Conservation (phyloP, 257 asterid species). For the Solanum verrucosum region DNA sequence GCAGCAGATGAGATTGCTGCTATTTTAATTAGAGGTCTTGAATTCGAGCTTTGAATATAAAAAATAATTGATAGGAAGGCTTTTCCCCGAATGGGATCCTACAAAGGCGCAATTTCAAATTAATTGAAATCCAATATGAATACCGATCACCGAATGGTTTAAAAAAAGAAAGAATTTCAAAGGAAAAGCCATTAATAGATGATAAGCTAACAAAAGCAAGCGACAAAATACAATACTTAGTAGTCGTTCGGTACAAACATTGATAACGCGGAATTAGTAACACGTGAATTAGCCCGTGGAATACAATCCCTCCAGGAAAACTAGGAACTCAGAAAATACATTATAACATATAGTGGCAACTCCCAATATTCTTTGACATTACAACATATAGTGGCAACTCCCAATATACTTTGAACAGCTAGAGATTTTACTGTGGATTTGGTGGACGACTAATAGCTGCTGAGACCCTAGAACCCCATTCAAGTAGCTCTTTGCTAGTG, state of each 20-base stretch:
- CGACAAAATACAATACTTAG: neutral
- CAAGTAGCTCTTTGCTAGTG: constrained; percentile 79
- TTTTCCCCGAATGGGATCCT: no score
- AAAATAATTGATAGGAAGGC: no score
- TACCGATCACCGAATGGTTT: no score
- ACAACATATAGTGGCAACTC: neutral
- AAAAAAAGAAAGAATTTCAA: no score
- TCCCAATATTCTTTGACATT: neutral
- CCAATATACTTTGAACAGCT: neutral
- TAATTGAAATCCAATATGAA: no score
- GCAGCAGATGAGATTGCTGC: no score
- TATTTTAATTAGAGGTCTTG: no score
- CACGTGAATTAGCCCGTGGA: neutral
- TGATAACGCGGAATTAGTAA: no score
- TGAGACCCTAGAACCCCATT: constrained; percentile 83
- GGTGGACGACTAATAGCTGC: constrained; percentile 82
- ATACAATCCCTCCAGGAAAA: neutral
- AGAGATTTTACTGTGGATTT: constrained; percentile 47
- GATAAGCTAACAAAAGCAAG: neutral
- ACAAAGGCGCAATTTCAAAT: no score
- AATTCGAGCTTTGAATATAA: no score
- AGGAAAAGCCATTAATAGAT: neutral
- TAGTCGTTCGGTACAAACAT: no score
- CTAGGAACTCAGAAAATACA: neutral
- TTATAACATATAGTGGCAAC: neutral